Conservation (phyloP, 2,329 filamentous ascomycete genomes). For the Cyphellophora europaea region DNA sequence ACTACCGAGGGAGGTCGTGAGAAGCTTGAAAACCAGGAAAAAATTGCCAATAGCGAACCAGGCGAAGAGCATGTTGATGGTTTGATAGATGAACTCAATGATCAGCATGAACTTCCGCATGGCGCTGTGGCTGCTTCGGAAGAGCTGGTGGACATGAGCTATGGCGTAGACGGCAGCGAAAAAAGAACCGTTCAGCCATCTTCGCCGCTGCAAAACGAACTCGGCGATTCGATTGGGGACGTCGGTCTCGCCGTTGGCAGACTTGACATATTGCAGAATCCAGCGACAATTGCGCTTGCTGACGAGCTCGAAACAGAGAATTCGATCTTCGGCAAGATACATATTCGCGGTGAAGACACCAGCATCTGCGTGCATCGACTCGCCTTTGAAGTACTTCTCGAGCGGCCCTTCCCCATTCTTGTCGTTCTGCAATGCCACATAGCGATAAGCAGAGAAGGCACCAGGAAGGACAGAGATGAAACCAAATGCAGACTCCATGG, state of each 20-base stretch:
- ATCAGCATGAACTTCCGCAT: conserved; percentile 83
- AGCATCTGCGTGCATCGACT: conserved; percentile 88
- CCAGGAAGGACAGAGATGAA: conserved; percentile 96
- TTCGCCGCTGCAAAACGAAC: conserved; percentile 89
- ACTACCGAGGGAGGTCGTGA: conserved; percentile 75
- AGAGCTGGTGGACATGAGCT: conserved; percentile 92
- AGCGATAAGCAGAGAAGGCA: conserved; percentile 97
- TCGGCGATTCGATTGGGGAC: conserved; percentile 91
- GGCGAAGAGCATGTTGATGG: conserved; percentile 91
- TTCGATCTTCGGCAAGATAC: conserved; percentile 43
- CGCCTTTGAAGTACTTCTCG: conserved; percentile 94
- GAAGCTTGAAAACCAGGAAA: conserved; percentile 96
- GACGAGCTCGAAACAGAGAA: conserved; percentile 65
- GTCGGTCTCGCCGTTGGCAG: conserved; percentile 90
- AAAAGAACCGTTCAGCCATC: conserved; percentile 98
- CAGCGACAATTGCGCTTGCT: conserved; percentile 95
- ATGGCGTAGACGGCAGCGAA: conserved; percentile 95
- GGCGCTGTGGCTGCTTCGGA: conserved; percentile 82
- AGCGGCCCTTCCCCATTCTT: conserved; percentile 86
- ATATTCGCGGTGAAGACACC: conserved; percentile 93
- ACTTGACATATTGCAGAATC: conserved; percentile 98
- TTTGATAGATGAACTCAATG: conserved; percentile 89
- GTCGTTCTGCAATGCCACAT: conserved; percentile 89
- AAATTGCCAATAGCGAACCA: conserved; percentile 99
- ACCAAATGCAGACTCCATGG: conserved; percentile 90